Conservation (phyloP, 1,139 yeast species). For the Yamadazyma diddensiae region DNA sequence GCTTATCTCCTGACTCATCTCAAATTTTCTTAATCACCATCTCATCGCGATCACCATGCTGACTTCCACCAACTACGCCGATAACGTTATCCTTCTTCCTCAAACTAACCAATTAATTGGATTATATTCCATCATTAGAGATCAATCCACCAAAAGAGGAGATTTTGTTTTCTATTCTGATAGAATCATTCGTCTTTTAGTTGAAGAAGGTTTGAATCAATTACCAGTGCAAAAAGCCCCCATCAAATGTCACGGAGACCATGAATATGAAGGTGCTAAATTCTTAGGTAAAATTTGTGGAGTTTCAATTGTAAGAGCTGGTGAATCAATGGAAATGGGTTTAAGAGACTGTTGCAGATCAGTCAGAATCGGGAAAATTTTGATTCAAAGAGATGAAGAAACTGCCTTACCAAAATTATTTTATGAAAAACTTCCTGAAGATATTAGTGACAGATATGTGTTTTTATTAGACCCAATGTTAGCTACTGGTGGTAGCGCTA, state of each 20-base stretch:
- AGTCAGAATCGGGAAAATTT: constrained; percentile 91
- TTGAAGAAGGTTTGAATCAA: constrained; percentile 92
- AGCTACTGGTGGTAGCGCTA: constrained; percentile 98
- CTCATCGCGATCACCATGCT: constrained; percentile 6
- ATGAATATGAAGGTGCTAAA: constrained; percentile 70
- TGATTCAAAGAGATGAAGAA: constrained; percentile 96
- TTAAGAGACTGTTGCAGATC: constrained; percentile 92
- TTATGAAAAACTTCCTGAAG: constrained; percentile 92
- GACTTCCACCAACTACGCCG: constrained; percentile 8
- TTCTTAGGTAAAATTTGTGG: constrained; percentile 95
- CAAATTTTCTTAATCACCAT: background rate
- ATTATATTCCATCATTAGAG: constrained; percentile 85
- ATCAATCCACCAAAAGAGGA: constrained; percentile 71
- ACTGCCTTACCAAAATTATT: constrained; percentile 70
- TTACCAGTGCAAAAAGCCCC: constrained; percentile 72
- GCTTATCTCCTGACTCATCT: too few relatives aligned
- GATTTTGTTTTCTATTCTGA: constrained; percentile 95
- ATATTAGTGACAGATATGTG: constrained; percentile 82
- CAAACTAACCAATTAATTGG: constrained; percentile 90
- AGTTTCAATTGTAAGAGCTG: constrained; percentile 95
- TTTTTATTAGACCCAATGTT: constrained; percentile 93
- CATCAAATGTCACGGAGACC: constrained; percentile 76
- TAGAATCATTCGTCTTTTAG: constrained; percentile 85
- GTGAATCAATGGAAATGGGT: constrained; percentile 98
- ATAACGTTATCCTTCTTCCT: constrained; percentile 68